Base-by-base conservation (phyloP, 805 yeast species). In the Hanseniaspora hatyaiensis region DNA sequence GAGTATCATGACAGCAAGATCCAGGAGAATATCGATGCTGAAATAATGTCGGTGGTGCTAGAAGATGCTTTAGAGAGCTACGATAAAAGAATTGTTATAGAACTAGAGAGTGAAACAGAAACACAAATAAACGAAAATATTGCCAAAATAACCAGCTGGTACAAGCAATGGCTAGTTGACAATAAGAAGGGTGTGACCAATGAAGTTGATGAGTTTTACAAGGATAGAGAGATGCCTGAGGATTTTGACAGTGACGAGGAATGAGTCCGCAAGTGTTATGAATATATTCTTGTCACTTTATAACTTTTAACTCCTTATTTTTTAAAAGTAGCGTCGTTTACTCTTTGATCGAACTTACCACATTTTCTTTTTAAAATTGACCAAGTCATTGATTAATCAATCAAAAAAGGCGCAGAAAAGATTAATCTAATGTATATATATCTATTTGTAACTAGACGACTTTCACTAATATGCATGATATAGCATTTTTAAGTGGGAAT, bases 11-110 rank as follows among this genome's bases (percentile, higher is more conserved):
- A 84, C 52, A 71, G 73, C 51, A 92, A 92, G 65, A 76, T 92
- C 53, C 81, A 80, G 50, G 99, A 92, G 58, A 92, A 92, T 60
- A 66, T 92, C 38, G 98, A 92, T 62, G 94, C 94, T 51, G 99
- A 92, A 65, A 92, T 92, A 54, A 92, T 92, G 97, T 89, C 88
- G 55, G 84, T 89, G 12, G 75, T 92, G 13, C 64, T 78, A 39
- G 82, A 80, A 53, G 98, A 92, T 54, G 98, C 97, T 0, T 68
- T 74, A 50, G 96, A 86, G 29, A 73, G 80, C 34, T 92, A 86
- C 59, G 82, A 72, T 28, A 78, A 78, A 37, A 84, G 82, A 53
- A 78, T 87, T 24, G 89, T 92, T 26, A 83, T 92, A 34, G 92
- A 82, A 56, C 71, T 92, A 52, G 67, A 65, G 39, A 82, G 94